phyloP scores from a whole-genome alignment of 1,139 yeast genomes.

The Yamadazyma taylorii region DNA sequence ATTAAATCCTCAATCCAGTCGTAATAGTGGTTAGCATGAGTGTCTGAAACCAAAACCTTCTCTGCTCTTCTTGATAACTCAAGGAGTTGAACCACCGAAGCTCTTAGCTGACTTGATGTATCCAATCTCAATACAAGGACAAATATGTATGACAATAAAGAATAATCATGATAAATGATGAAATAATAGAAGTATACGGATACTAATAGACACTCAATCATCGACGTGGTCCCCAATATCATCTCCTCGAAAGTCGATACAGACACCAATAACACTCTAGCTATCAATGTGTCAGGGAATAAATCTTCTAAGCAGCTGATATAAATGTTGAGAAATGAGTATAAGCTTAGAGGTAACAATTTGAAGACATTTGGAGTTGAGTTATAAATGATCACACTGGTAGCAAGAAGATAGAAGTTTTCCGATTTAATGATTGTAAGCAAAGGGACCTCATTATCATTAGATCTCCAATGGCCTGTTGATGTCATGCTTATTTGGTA shows the following conservation, averaged over 20 bases:
- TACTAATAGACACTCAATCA: conserved; percentile 36
- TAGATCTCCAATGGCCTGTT: neutral
- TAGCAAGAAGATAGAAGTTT: conserved; percentile 44
- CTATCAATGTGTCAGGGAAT: conserved; percentile 30
- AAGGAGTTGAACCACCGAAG: neutral
- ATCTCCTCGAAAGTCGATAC: conserved; percentile 37
- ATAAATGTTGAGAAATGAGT: conserved; percentile 45
- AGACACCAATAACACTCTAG: no score
- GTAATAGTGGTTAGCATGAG: no score
- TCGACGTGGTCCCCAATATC: conserved; percentile 36
- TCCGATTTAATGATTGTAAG: conserved; percentile 44
- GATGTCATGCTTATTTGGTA: conserved; percentile 17
- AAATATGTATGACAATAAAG: conserved; percentile 33
- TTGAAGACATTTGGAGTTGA: conserved; percentile 29
- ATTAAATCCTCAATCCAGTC: no score
- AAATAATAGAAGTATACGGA: conserved; percentile 31
- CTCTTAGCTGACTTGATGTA: conserved; percentile 42
- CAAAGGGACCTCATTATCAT: conserved; percentile 3
- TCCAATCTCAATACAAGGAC: conserved; percentile 44
- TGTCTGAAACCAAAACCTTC: no score
- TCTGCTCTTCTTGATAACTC: no score
- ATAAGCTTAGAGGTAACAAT: conserved; percentile 44
- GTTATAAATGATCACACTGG: conserved; percentile 30
- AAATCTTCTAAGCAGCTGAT: conserved; percentile 35
- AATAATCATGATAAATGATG: conserved; percentile 14